Evolutionary conservation across 139 green algal genomes (phyloP), one percentile per base, ranked within the genome.

Genomic region (Edaphochlamys debaryana): DNA sequence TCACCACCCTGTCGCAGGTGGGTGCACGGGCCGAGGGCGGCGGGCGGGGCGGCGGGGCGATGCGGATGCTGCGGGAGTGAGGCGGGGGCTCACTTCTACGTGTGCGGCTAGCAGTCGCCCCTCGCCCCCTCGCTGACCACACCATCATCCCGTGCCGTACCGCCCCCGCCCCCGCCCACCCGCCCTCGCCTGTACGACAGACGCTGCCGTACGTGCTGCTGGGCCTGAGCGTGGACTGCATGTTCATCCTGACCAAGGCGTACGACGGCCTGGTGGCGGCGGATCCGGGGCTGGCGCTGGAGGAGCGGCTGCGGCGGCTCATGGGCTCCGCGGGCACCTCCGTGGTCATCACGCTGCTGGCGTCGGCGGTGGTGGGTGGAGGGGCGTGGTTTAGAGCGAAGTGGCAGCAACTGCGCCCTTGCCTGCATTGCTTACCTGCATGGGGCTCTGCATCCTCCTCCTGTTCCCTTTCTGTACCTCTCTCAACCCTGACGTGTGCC

Each of bases 151-250:
- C 48, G 48, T 54, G 9, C 48, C 11, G 11, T 54, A 15, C 9
- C 48, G 48, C 48, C 15, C 48, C 48, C 48, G 9, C 48, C 63
- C 63, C 29, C n/a, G n/a, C n/a, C n/a, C n/a, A n/a, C n/a, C n/a
- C n/a, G 4, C 63, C 29, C 63, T 40, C 29, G 40, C 25, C 32
- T 20, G n/a, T 32, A 20, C 29, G 13, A 38, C 69, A 90, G 80
- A 64, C 71, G 41, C 74, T 85, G 56, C 87, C 87, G 4, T 91
- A 82, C 82, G 86, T 91, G 19, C 82, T 91, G 41, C 71, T 88
- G 41, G 87, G 82, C 54, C 80, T 88, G 40, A 73, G 66, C 36
- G 27, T 91, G 0, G 87, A 91, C 42, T 77, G 79, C 52, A 78
- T 91, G 52, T 87, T 88, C 67, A 79, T 91, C 32, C 66, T 91